Evolutionary conservation across 768 basidiomycete genomes (phyloP).

Genomic region (Mycena venus): DNA sequence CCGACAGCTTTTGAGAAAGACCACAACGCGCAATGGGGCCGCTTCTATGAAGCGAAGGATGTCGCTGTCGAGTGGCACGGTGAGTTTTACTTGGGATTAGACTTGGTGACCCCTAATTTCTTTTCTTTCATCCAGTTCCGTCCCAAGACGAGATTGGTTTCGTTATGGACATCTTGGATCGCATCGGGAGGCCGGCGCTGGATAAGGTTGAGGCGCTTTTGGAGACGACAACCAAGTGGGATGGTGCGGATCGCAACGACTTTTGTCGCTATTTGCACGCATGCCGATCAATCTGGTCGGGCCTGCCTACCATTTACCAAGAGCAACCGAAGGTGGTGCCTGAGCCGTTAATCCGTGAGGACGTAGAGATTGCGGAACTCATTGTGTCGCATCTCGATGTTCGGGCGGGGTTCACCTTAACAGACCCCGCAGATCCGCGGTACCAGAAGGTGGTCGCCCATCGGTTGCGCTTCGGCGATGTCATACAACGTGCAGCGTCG

Average conservation of each 20-base stretch:
- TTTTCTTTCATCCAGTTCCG: slow-evolving; percentile 65
- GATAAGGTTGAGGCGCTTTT: slow-evolving; percentile 77
- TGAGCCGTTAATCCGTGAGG: slow-evolving; percentile 69
- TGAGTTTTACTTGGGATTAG: slow-evolving; percentile 38
- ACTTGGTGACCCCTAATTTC: neutral
- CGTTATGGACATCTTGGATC: slow-evolving; percentile 81
- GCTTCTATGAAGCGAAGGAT: slow-evolving; percentile 81
- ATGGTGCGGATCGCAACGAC: slow-evolving; percentile 78
- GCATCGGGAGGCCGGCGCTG: slow-evolving; percentile 75
- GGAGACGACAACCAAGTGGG: slow-evolving; percentile 68
- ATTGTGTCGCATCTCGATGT: slow-evolving; percentile 76
- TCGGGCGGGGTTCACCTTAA: slow-evolving; percentile 80
- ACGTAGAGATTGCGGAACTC: slow-evolving; percentile 78
- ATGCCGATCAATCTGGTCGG: slow-evolving; percentile 82
- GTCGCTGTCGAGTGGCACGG: slow-evolving; percentile 92
- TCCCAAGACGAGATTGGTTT: slow-evolving; percentile 81
- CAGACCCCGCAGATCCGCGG: slow-evolving; percentile 79
- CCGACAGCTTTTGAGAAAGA: slow-evolving; percentile 69
- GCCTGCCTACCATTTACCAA: slow-evolving; percentile 78
- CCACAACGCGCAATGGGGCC: slow-evolving; percentile 84
- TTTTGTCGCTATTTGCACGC: slow-evolving; percentile 86
- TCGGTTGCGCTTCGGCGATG: slow-evolving; percentile 74
- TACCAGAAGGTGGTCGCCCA: slow-evolving; percentile 74
- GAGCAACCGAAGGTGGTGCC: slow-evolving; percentile 69
- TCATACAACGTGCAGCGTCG: slow-evolving; percentile 76